Base-by-base conservation (phyloP, 169 alveolate species). In the Plasmodium cynomolgi region DNA sequence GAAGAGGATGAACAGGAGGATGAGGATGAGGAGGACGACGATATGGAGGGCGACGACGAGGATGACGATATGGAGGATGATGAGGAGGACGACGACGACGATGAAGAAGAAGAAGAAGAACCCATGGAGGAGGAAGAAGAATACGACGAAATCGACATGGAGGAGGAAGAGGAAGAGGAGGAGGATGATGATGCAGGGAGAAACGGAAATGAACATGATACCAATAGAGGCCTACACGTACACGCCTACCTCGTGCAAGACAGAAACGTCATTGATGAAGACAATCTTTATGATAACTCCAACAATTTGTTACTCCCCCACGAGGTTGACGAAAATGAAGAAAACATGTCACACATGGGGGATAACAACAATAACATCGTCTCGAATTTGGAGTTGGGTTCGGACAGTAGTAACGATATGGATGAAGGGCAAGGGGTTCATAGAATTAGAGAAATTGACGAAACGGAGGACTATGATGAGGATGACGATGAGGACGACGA, bases 281-380 rank as follows among this genome's bases (percentile, higher is more conserved):
- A 84, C 41, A 92, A 83, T 6, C 92, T 94, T 37, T 96, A 88
- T 50, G 97, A 96, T n/a, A 88, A 91, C 74, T 47, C 91, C 17
- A 91, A 72, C 41, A 83, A 83, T 82, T 73, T 95, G 83, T 96
- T 94, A 50, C 81, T 96, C 68, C 97, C 97, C 6, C 97, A 96
- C 84, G 97, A 96, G 83, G 95, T 96, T 6, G 97, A 96, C 73
- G 97, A 96, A 93, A 94, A 95, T 81, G 96, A 81, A 62, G 93
- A 93, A n/a, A 82, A 44, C 31, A 58, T 92, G 47, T 83, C 90
- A 29, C 41, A 83, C 20, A 37, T 83, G 56, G 83, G 34, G 20
- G 86, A 54, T 37, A 84, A 84, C 68, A 84, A 68, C 41, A 81
- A 84, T 33, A 92, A 93, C 82, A 88, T 82, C 29, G 95, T 71